Evolutionary conservation across 805 yeast genomes (phyloP).

Genomic region (Candida peoriensis): DNA sequence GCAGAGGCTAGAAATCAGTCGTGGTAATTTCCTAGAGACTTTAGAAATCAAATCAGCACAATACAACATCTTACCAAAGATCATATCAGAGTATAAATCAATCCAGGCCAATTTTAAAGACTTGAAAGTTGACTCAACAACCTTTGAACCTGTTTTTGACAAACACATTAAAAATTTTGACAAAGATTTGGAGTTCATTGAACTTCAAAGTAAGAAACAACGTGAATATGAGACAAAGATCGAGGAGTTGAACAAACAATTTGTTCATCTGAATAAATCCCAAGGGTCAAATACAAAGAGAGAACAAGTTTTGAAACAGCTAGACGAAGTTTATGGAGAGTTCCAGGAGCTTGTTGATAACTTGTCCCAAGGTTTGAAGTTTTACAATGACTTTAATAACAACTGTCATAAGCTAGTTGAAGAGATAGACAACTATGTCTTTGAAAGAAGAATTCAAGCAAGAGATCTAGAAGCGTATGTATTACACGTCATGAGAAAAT

Average conservation of each 20-base stretch:
- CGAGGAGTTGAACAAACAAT: conserved; percentile 27
- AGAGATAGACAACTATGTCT: conserved; percentile 49
- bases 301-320: conserved; percentile 42
- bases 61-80: conserved; percentile 45
- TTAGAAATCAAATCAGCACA: conserved; percentile 42
- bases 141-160: conserved; percentile 38
- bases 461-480: conserved; percentile 40
- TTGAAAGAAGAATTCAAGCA: conserved; percentile 46
- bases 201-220: conserved; percentile 35
- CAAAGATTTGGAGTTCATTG: conserved; percentile 44
- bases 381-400: conserved; percentile 58
- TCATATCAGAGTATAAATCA: conserved; percentile 43
- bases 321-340: conserved; percentile 29
- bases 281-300: conserved; percentile 26
- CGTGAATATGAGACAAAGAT: conserved; percentile 34
- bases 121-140: conserved; percentile 21
- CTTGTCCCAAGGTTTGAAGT: conserved; percentile 61
- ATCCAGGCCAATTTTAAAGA: conserved; percentile 15
- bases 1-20: conserved; percentile 31
- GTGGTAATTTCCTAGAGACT: conserved; percentile 36
- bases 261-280: conserved; percentile 14
- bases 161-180: conserved; percentile 43
- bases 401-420: conserved; percentile 40
- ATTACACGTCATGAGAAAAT: neutral
- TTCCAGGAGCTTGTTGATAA: conserved; percentile 50